phyloP scores from a whole-genome alignment of 768 basidiomycete genomes.

The Mycena sanguinolenta region DNA sequence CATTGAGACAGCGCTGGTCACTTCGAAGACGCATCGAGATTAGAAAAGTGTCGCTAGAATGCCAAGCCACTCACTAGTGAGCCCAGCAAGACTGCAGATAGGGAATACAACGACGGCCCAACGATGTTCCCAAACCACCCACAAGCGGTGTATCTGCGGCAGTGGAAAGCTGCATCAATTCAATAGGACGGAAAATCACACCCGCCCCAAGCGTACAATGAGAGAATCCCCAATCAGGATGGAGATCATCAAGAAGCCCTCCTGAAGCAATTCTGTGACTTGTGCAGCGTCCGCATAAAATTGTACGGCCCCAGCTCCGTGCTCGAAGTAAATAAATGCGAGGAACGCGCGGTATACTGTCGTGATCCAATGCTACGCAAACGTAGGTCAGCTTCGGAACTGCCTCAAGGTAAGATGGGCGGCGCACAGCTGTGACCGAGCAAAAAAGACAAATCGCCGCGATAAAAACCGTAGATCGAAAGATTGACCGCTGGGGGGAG shows the following conservation, averaged over 20 bases:
- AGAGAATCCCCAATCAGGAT: conserved; percentile 34
- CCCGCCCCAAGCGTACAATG: conserved; percentile 17
- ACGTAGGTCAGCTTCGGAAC: background rate
- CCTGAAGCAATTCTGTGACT: conserved; percentile 23
- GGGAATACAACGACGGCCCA: conserved; percentile 21
- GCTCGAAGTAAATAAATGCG: conserved; percentile 25
- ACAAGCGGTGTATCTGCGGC: conserved; percentile 31
- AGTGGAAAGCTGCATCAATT: background rate
- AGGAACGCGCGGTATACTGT: conserved; percentile 29
- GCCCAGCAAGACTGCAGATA: conserved; percentile 24
- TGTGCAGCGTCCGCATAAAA: conserved; percentile 27
- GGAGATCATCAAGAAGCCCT: conserved; percentile 27
- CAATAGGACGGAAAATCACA: background rate
- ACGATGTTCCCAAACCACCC: conserved; percentile 35
- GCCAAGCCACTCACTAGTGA: conserved; percentile 13
- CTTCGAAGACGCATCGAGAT: background rate
- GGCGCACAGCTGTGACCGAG: conserved; percentile 27
- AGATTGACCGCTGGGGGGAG: conserved; percentile 12
- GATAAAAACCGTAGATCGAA: conserved; percentile 30
- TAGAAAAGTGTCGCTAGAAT: background rate
- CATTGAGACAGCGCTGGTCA: conserved; percentile 29
- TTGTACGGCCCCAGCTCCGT: conserved; percentile 10
- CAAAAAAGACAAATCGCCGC: conserved; percentile 27
- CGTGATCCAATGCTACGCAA: conserved; percentile 36
- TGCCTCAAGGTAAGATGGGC: background rate